phyloP scores from a whole-genome alignment of 2,329 filamentous ascomycete species.

The Amauroascus verrucosus region DNA sequence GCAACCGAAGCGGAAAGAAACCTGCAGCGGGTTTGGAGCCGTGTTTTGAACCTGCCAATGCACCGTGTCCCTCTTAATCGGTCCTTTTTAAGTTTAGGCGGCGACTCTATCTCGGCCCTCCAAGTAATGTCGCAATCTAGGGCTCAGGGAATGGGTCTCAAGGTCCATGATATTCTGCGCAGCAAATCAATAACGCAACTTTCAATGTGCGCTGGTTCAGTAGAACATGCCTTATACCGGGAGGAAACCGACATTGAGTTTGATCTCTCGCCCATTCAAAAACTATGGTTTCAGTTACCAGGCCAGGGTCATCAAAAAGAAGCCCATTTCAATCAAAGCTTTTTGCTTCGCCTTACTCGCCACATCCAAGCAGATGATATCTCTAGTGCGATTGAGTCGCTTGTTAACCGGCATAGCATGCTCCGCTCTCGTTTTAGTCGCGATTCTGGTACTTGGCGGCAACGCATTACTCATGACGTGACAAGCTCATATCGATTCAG shows the following conservation, averaged over 20 bases:
- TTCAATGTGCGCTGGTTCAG: neutral
- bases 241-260: slow-evolving; percentile 10
- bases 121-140: slow-evolving; percentile 9
- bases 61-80: slow-evolving; percentile 18
- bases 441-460: slow-evolving; percentile 14
- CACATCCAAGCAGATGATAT: neutral
- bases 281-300: slow-evolving; percentile 15
- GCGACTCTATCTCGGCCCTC: slow-evolving; percentile 14
- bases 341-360: slow-evolving; percentile 6
- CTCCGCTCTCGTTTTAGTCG: slow-evolving; percentile 18
- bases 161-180: neutral
- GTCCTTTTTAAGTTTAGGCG: slow-evolving; percentile 23
- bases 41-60: slow-evolving; percentile 17
- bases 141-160: slow-evolving; percentile 8
- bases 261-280: slow-evolving; percentile 19
- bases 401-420: slow-evolving; percentile 17
- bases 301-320: slow-evolving; percentile 11
- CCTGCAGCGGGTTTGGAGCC: slow-evolving; percentile 17
- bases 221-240: slow-evolving; percentile 2
- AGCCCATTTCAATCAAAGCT: slow-evolving; percentile 19
- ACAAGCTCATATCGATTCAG: slow-evolving; percentile 21
- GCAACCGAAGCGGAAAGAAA: neutral
- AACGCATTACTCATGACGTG: slow-evolving; percentile 5
- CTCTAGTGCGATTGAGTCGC: slow-evolving; percentile 7
- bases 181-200: slow-evolving; percentile 9